A percentile compares a stretch with the other conserved stretches of the same genome.
These are phyloP conservation scores for Ascochyta koolunga DNA, from an alignment of 2,329 filamentous ascomycete genomes.

Conservation along the genomic window DNA sequence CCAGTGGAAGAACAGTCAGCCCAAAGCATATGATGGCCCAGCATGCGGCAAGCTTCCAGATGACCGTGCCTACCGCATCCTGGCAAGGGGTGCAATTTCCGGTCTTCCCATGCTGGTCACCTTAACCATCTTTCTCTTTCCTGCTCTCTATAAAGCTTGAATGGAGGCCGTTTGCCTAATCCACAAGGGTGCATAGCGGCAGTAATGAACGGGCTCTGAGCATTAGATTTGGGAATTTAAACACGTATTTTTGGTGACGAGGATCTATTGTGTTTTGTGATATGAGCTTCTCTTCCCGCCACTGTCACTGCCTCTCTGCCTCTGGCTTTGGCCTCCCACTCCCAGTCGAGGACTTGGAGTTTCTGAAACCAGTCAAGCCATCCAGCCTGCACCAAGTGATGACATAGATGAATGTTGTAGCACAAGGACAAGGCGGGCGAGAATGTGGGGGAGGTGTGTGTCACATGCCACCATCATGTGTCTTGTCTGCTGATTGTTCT, in stretches of 20 bases:
- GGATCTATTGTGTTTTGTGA: not conserved
- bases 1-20: not conserved
- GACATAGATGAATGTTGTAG: conserved; percentile 7
- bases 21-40: not conserved
- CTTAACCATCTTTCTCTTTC: conserved; percentile 17
- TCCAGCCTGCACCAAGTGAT: conserved; percentile 1
- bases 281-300: not conserved
- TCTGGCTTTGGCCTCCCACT: too few species aligned
- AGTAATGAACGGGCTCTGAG: not conserved
- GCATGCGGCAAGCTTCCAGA: not conserved
- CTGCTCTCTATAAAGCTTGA: conserved; percentile 5
- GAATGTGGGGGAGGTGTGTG: conserved; percentile 30
- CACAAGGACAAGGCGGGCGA: conserved; percentile 12
- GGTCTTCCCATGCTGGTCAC: conserved; percentile 5
- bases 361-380: not conserved
- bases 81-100: not conserved
- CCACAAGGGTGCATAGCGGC: not conserved
- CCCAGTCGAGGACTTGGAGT: too few species aligned
- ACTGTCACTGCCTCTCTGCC: not conserved
- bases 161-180: too few species aligned
- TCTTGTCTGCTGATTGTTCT: conserved; percentile 23
- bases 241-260: not conserved
- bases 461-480: conserved; percentile 30
- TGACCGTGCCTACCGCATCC: conserved; percentile 5
- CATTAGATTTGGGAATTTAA: not conserved